phyloP scores from a whole-genome alignment of 306 rosid species.

The Castanea crenata region DNA sequence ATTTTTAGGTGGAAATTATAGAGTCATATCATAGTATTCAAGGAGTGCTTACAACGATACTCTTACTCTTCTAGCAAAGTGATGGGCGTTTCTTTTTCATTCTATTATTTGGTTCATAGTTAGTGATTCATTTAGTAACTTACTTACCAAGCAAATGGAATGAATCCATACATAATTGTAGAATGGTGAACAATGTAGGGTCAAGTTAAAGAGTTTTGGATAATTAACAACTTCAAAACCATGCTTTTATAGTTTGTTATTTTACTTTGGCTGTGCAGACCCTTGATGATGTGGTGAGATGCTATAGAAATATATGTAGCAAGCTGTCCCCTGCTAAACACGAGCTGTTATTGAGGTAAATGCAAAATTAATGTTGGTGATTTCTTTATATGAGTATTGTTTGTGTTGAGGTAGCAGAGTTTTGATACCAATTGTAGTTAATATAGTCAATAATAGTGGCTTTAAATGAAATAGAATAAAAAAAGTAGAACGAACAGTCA shows the following conservation, averaged over 20 bases:
- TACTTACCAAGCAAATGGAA: background rate
- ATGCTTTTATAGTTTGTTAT: conserved; percentile 11
- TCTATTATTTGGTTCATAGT: background rate
- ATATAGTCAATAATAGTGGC: too few relatives aligned
- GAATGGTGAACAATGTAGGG: background rate
- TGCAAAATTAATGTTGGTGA: background rate
- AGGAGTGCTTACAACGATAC: too few relatives aligned
- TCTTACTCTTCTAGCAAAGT: too few relatives aligned
- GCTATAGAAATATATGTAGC: conserved; percentile 46
- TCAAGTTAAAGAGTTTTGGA: background rate
- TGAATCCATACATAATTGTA: background rate
- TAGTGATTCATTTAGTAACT: conserved; percentile 1
- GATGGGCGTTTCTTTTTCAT: conserved; percentile 4
- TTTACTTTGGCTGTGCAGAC: conserved; percentile 50
- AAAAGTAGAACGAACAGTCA: too few relatives aligned
- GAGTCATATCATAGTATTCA: too few relatives aligned
- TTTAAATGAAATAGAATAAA: too few relatives aligned
- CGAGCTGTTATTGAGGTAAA: conserved; percentile 62
- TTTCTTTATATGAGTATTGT: background rate
- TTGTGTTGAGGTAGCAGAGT: background rate
- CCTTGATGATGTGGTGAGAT: conserved; percentile 59
- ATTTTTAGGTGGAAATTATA: too few relatives aligned
- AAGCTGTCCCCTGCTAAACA: conserved; percentile 56
- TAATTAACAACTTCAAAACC: background rate
- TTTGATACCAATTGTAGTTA: background rate